Evolutionary conservation across 176 grass and related monocot genomes (phyloP).

Genomic region (Triticum timopheevii): DNA sequence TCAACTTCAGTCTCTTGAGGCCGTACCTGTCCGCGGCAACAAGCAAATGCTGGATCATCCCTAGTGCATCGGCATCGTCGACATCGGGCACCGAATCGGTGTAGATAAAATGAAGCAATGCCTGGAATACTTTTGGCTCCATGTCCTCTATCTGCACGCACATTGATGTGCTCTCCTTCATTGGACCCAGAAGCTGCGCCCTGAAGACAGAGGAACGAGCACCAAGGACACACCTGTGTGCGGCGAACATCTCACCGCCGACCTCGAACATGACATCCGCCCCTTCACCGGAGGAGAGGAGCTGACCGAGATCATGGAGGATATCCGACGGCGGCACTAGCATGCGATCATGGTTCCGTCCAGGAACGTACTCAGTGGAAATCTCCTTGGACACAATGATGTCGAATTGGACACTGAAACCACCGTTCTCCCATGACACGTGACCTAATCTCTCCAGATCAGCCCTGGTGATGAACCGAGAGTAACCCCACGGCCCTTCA

Average conservation of each 20-base stretch:
- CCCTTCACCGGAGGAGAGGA: too few species aligned
- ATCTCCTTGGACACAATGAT: too few species aligned
- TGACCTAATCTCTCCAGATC: too few species aligned
- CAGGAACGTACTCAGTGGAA: too few species aligned
- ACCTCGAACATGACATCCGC: neutral
- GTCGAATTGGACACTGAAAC: too few species aligned
- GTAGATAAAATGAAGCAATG: neutral
- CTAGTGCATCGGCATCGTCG: neutral
- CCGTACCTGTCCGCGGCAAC: neutral
- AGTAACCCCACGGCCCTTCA: too few species aligned
- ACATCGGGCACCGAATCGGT: neutral
- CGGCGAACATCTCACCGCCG: neutral
- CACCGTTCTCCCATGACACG: too few species aligned
- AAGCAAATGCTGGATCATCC: neutral
- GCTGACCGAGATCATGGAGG: too few species aligned
- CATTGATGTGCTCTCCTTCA: neutral
- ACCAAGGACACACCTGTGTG: neutral
- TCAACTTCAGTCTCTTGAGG: neutral
- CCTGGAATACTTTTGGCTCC: neutral
- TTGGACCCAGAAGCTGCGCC: neutral
- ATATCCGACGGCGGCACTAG: too few species aligned
- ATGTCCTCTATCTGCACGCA: neutral
- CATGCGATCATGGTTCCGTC: too few species aligned
- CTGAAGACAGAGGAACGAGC: neutral
- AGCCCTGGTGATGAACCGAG: too few species aligned